phyloP scores from a whole-genome alignment of 2,329 filamentous ascomycete species.

The Ceratocystis lukuohia region DNA sequence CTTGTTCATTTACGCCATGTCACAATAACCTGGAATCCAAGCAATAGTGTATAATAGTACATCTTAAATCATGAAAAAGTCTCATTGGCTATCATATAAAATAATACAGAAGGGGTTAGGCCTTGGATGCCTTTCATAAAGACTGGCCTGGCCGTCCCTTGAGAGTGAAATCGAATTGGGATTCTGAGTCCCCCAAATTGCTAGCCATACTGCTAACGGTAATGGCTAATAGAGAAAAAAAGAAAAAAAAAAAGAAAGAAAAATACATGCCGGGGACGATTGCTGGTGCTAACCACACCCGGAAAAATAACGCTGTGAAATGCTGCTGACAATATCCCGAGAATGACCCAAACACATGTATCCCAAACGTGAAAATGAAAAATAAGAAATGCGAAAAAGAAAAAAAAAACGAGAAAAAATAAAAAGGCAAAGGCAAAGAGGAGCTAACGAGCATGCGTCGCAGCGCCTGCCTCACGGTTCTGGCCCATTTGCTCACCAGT shows the following conservation, averaged over 20 bases:
- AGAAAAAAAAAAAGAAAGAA: constrained; percentile 8
- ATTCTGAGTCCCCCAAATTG: constrained; percentile 6
- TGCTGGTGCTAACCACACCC: neutral
- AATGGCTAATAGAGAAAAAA: constrained; percentile 7
- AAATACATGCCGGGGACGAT: constrained; percentile 3
- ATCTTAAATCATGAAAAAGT: neutral
- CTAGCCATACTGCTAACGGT: neutral
- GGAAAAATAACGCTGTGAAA: constrained; percentile 7
- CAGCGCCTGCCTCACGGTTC: neutral
- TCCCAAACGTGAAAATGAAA: constrained; percentile 6
- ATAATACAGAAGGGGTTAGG: constrained; percentile 10
- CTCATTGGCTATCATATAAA: constrained; percentile 2
- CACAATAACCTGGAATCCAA: neutral
- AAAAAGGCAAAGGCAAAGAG: constrained; percentile 28
- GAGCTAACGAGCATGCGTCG: constrained; percentile 24
- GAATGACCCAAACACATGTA: constrained; percentile 9
- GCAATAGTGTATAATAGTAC: neutral
- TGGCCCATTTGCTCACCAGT: constrained; percentile 7
- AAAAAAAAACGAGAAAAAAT: neutral
- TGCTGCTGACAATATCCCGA: neutral
- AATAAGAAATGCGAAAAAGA: constrained; percentile 3
- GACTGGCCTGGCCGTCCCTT: neutral
- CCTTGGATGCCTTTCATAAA: neutral
- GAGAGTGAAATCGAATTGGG: constrained; percentile 6
- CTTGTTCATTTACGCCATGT: neutral